Base-by-base conservation (phyloP, 2,329 filamentous ascomycete species). In the Alternaria novae-zelandiae region DNA sequence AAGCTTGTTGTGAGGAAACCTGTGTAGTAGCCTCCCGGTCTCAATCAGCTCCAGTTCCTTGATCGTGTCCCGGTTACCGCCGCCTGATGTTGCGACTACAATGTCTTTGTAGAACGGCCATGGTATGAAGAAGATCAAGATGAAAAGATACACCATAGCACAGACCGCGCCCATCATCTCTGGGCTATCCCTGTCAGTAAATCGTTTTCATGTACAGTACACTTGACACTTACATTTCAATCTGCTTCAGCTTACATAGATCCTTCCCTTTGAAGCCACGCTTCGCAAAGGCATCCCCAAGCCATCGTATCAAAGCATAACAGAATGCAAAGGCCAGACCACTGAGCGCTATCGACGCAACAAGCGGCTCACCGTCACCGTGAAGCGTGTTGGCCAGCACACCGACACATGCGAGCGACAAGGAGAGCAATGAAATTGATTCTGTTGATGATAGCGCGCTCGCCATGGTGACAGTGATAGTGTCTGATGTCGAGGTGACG, bases 41-140 rank as follows among this genome's bases (percentile, higher is more conserved):
- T 96, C 90, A 64, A 94, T 88, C 67, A 92, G 85, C 68, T 91
- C 87, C 47, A 89, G 83, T 76, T 92, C 88, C 72, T 93, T 81
- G 12, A 96, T 91, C 6, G 96, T 89, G 82, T 97, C 95, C 68
- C 92, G 86, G 80, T 97, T 97, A 53, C 94, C 94, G 67, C 94
- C 94, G 67, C 94, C 96, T 69, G 93, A 97, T 20, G 96, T 98
- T 43, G 94, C 94, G 15, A 93, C 92, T 25, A 97, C 94, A 70
- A 99, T 96, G 78, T 98, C 95, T 82, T 97, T 97, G 85, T 97
- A 98, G 80, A 99, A 98, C 1, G 94, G 92, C 81, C 97, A 97
- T 0, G 96, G 96, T 62, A 98, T 94, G 79, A 99, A 99, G 66
- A 93, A 83, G 70, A 98, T 96, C 70, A 98, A 86, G 54, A 90